Evolutionary conservation across 2,329 filamentous ascomycete species (phyloP).

Genomic region (Aspergillus puulaauensis): DNA sequence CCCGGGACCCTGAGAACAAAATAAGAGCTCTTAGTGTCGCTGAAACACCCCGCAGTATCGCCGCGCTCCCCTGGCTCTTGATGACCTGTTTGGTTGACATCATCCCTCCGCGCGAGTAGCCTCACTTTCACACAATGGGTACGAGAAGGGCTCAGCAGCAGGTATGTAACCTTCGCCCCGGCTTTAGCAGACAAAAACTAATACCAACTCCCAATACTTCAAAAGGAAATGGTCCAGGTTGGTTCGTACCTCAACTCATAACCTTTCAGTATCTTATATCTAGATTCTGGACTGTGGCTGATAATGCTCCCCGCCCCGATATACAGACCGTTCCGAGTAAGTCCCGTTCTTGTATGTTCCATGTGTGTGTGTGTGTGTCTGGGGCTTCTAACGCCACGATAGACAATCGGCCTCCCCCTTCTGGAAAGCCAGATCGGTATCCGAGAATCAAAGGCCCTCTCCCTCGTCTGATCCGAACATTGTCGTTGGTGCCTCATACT

Average conservation of each 20-base stretch:
- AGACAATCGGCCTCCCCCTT: slow-evolving; percentile 83
- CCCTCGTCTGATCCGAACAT: slow-evolving; percentile 64
- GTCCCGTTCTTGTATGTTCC: slow-evolving; percentile 14
- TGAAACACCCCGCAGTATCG: slow-evolving; percentile 14
- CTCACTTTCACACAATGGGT: slow-evolving; percentile 28
- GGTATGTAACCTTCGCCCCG: slow-evolving; percentile 50
- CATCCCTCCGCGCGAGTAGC: slow-evolving; percentile 11
- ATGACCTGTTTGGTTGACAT: slow-evolving; percentile 17
- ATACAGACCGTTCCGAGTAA: slow-evolving; percentile 42
- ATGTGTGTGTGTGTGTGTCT: background rate
- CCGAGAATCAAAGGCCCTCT: slow-evolving; percentile 54
- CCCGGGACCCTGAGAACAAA: background rate
- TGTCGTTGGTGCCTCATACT: slow-evolving; percentile 92
- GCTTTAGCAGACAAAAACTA: background rate
- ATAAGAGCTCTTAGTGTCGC: slow-evolving; percentile 1
- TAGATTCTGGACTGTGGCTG: slow-evolving; percentile 18
- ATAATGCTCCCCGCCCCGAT: slow-evolving; percentile 21
- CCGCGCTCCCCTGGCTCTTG: background rate
- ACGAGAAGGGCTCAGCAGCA: slow-evolving; percentile 64
- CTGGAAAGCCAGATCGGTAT: slow-evolving; percentile 66
- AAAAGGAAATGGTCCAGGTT: slow-evolving; percentile 98
- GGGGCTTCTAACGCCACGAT: slow-evolving; percentile 12
- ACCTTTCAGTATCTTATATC: slow-evolving; percentile 11
- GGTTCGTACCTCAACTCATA: slow-evolving; percentile 63
- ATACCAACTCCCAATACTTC: background rate